Conservation (phyloP, 1,284 basidiomycete species). For the Ganoderma sp. region DNA sequence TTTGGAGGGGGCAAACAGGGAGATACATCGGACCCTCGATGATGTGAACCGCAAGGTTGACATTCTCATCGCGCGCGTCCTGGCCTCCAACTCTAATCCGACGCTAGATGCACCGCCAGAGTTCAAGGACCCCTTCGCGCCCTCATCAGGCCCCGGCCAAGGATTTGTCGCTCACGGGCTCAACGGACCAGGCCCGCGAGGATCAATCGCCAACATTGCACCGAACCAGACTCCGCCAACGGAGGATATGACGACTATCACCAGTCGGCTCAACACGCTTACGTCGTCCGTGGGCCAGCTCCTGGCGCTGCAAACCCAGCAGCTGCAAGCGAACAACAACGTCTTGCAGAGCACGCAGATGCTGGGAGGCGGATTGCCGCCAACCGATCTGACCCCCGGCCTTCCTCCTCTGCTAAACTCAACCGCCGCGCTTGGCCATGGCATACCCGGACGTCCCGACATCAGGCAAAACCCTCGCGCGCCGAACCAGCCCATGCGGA, state of each 20-base stretch:
- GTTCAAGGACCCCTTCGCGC: constrained; percentile 80
- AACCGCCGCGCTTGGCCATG: constrained; percentile 56
- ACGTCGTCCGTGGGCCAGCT: constrained; percentile 89
- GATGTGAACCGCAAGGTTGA: constrained; percentile 81
- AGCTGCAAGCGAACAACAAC: constrained; percentile 53
- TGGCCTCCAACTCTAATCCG: constrained; percentile 41
- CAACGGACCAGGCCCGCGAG: constrained; percentile 57
- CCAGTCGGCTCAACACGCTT: constrained; percentile 80
- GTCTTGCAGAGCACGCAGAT: constrained; percentile 43
- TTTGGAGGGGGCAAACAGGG: constrained; percentile 71
- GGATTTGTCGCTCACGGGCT: constrained; percentile 45
- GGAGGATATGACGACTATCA: constrained; percentile 79
- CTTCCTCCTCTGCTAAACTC: constrained; percentile 47
- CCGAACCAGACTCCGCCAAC: constrained; percentile 67
- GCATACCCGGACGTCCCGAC: constrained; percentile 65
- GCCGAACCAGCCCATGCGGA: constrained; percentile 73
- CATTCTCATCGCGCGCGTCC: constrained; percentile 71
- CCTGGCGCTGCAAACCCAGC: constrained; percentile 76
- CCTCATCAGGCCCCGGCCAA: constrained; percentile 34
- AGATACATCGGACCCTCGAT: constrained; percentile 75
- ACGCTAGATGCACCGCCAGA: constrained; percentile 55
- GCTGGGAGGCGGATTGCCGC: constrained; percentile 52
- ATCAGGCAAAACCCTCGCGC: constrained; percentile 58
- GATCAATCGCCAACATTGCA: constrained; percentile 67
- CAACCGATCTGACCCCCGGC: constrained; percentile 54